These are phyloP conservation scores for Kodamaea jinghongensis DNA, from an alignment of 805 yeast species.

Conservation along the genomic window DNA sequence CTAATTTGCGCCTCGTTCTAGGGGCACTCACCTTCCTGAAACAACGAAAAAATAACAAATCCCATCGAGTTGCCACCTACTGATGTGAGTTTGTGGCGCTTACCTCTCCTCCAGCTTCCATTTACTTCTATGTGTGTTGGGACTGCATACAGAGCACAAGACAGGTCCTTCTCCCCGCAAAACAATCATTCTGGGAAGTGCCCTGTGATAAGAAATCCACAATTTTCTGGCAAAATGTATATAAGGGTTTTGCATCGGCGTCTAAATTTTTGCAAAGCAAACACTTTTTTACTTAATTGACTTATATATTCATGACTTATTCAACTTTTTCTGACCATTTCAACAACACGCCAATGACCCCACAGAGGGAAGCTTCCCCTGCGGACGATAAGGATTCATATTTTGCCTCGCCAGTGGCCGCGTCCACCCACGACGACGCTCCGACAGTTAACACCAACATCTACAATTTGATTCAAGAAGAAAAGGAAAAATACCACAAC, in stretches of 20 bases:
- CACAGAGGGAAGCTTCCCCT: constrained; percentile 9
- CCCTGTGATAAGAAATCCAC: constrained; percentile 3
- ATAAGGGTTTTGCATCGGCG: not conserved
- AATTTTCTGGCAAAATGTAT: constrained; percentile 2
- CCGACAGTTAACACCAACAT: constrained; percentile 11
- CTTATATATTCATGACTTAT: constrained; percentile 13
- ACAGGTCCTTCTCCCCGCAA: constrained; percentile 5
- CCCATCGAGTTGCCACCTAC: too few species aligned
- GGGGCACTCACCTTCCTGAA: too few species aligned
- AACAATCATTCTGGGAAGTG: not conserved
- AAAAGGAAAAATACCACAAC: constrained; percentile 19
- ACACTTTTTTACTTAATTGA: not conserved
- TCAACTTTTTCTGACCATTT: constrained; percentile 14
- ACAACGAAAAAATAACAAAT: too few species aligned
- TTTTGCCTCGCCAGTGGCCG: constrained; percentile 9
- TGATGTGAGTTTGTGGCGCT: too few species aligned
- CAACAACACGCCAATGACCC: constrained; percentile 15
- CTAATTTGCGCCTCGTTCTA: too few species aligned
- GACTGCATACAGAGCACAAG: too few species aligned
- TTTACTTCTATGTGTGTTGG: too few species aligned
- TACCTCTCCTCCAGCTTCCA: too few species aligned
- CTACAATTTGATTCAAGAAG: constrained; percentile 17
- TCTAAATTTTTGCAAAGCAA: not conserved
- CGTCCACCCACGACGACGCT: constrained; percentile 8
- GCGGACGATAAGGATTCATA: constrained; percentile 7